phyloP scores from a whole-genome alignment of 129 eudicot species.

The Centella asiatica region DNA sequence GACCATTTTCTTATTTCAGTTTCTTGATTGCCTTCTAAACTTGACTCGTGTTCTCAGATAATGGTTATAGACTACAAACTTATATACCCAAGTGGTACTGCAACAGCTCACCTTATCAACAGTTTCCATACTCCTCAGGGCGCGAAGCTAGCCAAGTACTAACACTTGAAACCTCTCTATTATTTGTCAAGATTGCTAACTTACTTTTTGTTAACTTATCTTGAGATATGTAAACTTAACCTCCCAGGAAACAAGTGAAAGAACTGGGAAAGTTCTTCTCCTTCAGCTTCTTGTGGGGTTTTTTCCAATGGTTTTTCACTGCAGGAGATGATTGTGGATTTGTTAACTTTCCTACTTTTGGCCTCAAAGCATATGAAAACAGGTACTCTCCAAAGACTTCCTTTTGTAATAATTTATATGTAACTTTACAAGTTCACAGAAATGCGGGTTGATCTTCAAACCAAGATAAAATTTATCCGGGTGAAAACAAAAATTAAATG shows the following conservation, averaged over 20 bases:
- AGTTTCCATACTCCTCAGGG: conserved; percentile 11
- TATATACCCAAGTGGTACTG: conserved; percentile 12
- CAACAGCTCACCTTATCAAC: conserved; percentile 11
- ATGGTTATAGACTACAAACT: conserved; percentile 7
- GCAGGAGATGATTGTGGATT: conserved; percentile 9
- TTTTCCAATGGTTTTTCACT: conserved; percentile 33
- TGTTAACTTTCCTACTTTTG: background rate
- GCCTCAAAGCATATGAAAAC: conserved; percentile 4
- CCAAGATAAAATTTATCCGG: too few relatives aligned
- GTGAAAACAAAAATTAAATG: background rate
- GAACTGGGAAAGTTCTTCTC: conserved; percentile 66
- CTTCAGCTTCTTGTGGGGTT: conserved; percentile 42
- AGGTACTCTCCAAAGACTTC: background rate
- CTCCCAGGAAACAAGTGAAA: conserved; percentile 77
- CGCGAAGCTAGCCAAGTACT: conserved; percentile 9
- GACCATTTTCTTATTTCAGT: background rate
- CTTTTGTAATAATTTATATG: background rate
- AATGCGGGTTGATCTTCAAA: background rate
- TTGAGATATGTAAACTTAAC: background rate
- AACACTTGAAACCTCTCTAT: background rate
- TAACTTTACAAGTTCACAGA: background rate
- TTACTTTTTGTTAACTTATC: background rate
- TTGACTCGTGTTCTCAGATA: conserved; percentile 2
- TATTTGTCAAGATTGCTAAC: background rate
- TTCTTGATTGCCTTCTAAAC: background rate